Evolutionary conservation across 2,329 filamentous ascomycete genomes (phyloP).

Genomic region (Fusarium sp.): DNA sequence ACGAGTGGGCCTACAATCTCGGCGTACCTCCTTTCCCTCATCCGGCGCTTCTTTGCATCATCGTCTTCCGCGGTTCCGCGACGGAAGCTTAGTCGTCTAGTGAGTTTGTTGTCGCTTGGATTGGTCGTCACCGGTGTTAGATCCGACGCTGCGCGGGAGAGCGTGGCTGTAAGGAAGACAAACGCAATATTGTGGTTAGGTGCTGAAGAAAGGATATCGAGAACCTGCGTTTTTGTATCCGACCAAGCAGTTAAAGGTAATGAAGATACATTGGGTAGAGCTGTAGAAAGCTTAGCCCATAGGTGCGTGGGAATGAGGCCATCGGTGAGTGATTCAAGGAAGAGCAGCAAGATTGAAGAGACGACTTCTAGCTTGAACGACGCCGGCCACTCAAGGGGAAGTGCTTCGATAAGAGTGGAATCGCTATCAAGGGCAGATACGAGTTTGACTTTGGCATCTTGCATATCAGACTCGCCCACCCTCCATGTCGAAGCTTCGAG

Average conservation of each 20-base stretch:
- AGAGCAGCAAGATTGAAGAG: conserved; percentile 76
- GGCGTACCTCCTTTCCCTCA: conserved; percentile 70
- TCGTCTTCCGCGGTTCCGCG: conserved; percentile 48
- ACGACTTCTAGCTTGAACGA: conserved; percentile 79
- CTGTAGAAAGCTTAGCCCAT: conserved; percentile 75
- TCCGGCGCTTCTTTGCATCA: conserved; percentile 59
- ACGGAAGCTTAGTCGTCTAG: conserved; percentile 61
- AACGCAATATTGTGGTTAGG: conserved; percentile 90
- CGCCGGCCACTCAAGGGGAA: conserved; percentile 71
- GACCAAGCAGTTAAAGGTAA: conserved; percentile 46
- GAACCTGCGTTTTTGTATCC: conserved; percentile 64
- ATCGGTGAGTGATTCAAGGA: conserved; percentile 79
- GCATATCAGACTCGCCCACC: conserved; percentile 36
- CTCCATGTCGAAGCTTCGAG: conserved; percentile 60
- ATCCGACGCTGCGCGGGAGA: conserved; percentile 65
- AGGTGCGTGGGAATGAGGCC: conserved; percentile 78
- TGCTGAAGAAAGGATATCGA: conserved; percentile 77
- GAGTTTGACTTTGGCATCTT: conserved; percentile 52
- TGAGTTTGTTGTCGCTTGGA: conserved; percentile 47
- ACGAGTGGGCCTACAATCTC: conserved; percentile 72
- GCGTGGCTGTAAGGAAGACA: conserved; percentile 84
- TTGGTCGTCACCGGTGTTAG: conserved; percentile 55
- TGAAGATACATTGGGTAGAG: conserved; percentile 57
- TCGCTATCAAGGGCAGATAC: conserved; percentile 81
- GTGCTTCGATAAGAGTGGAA: conserved; percentile 66